Evolutionary conservation across 768 basidiomycete genomes (phyloP), one percentile per base, ranked within the genome.

Genomic region (Rhodotorula toruloides): DNA sequence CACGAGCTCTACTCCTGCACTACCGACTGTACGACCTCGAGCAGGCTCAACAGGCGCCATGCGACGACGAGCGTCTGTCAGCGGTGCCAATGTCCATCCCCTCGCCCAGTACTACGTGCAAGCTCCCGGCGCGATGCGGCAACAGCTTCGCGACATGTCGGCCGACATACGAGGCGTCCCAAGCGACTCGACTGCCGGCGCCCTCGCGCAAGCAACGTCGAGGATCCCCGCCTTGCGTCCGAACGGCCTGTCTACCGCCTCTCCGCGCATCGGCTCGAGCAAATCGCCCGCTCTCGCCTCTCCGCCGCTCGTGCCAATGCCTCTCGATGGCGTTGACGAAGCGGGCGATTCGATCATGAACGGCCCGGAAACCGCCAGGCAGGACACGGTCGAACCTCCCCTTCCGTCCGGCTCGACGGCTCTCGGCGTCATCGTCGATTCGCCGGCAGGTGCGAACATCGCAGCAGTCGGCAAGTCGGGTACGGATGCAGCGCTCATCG

Each of bases 221-320:
- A 58, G 46, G 43, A 58, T 44, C 16, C 58, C 58, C 37, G 25
- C 22, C 12, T 11, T 42, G 13, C 25, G 48, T 2, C 13, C 3
- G n/a, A 48, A 49, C 22, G 32, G 5, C 9, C 8, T 31, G 21
- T 21, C 21, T 7, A 32, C 8, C 16, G 44, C 56, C 10, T 17
- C 56, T 31, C 55, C 55, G 42, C 31, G 17, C 31, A 1, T 44
- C 22, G 55, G 43, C n/a, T 2, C 0, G 0, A 27, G 27, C 8
- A 14, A n/a, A 19, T 3, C 39, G 19, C 31, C 27, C 8, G 31
- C 42, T 19, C 9, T 14, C 17, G 46, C 34, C 14, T 58, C 56
- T 31, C 56, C 56, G 22, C 56, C 56, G 22, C 56, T 58, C 56
- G 56, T 58, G 4, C 56, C 56, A 3, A 36, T 58, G 10, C 36